Evolutionary conservation across 495 filamentous ascomycete species (phyloP).

Genomic region (Aspergillus steynii): DNA sequence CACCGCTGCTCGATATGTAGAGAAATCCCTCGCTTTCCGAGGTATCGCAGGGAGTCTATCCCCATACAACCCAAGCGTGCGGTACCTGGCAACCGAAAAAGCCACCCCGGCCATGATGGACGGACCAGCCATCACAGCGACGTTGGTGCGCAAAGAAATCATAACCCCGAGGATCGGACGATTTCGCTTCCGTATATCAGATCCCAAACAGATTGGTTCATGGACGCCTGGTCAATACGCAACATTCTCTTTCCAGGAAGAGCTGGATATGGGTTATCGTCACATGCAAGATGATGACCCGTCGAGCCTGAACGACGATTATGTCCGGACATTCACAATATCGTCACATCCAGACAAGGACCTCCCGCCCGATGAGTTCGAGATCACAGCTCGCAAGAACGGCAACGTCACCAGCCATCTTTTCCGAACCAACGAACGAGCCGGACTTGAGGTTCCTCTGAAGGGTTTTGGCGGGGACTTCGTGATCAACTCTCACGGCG

Average conservation of each 20-base stretch:
- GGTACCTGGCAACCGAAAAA: conserved; percentile 54
- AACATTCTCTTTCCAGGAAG: conserved; percentile 65
- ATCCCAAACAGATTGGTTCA: conserved; percentile 35
- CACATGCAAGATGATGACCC: conserved; percentile 84
- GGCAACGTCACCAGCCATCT: conserved; percentile 67
- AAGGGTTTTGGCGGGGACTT: conserved; percentile 75
- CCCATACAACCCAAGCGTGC: conserved; percentile 71
- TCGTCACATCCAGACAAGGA: conserved; percentile 53
- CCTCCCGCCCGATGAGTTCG: conserved; percentile 52
- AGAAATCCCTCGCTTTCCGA: conserved; percentile 63
- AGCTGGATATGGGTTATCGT: conserved; percentile 69
- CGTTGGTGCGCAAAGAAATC: conserved; percentile 50
- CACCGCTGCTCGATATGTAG: conserved; percentile 59
- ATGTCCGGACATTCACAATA: conserved; percentile 76
- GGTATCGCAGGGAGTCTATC: conserved; percentile 57
- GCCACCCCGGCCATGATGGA: conserved; percentile 19
- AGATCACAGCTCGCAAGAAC: conserved; percentile 68
- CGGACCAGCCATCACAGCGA: conserved; percentile 41
- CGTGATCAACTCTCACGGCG: conserved; percentile 41
- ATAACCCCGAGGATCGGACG: conserved; percentile 65
- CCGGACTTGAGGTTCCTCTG: conserved; percentile 61
- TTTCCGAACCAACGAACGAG: conserved; percentile 53
- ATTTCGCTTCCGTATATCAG: conserved; percentile 60
- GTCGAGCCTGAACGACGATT: conserved; percentile 77
- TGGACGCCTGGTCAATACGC: conserved; percentile 75